Evolutionary conservation across 228 moss, liverwort and hornwort genomes (phyloP), one percentile per base, ranked within the genome.

Genomic region (Sphagnum fallax): DNA sequence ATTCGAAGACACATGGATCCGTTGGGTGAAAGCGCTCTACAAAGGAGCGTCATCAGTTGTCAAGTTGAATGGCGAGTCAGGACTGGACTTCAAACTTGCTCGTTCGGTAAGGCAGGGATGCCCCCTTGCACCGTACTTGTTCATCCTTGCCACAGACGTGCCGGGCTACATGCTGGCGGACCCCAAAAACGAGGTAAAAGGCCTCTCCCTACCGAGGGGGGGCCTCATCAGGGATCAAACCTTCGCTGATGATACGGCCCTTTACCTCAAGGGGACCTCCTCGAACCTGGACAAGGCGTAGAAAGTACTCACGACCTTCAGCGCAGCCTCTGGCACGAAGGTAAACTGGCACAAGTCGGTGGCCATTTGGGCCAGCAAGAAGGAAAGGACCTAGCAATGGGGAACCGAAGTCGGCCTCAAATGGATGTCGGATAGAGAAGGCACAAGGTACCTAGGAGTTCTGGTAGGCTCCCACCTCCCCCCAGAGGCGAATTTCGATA

Each of bases 11-110:
- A 14, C n/a, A 6, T 62, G 62, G 62, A 18, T 62, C 0, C 4
- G 3, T 1, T 13, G 62, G 62, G 62, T 62, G 4, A 4, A 14
- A 4, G 2, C 4, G 4, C 16, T 62, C 3, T 62, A 62, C 4
- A 62, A 3, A 14, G 1, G 2, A 1, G 62, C 62, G 0, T 4
- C 5, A 0, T 10, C 32, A 32, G 0, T 1, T 1, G 1, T 32
- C 32, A 32, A 32, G 32, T 1, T 32, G 32, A 32, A 32, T 32
- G 32, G 32, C 0, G 32, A 0, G 32, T 1, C 1, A 0, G 32
- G 32, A 1, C 32, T 1, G 32, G 32, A 0, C 0, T 32, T 32
- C 1, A 0, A 1, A 1, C 32, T 58, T 4, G 57, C 10, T 3
- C 4, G 4, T 0, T 58, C 4, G 4, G 57, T 9, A 0, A 58